phyloP scores from a whole-genome alignment of 2,329 filamentous ascomycete genomes.

The Coniochaeta sp. region DNA sequence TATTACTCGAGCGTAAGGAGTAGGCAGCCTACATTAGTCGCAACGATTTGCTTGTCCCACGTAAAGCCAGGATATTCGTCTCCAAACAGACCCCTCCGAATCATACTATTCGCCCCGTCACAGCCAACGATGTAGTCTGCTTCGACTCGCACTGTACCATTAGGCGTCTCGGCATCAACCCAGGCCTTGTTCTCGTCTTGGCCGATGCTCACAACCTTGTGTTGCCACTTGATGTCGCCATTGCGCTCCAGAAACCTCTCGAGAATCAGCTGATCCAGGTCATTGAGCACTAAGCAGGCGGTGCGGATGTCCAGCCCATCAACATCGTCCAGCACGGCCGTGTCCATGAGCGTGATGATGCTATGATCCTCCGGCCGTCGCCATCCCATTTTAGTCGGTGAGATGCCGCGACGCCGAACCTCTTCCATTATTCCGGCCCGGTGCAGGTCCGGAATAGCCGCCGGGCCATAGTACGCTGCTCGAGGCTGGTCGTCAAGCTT shows the following conservation, averaged over 20 bases:
- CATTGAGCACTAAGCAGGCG: constrained; percentile 32
- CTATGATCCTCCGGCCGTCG: constrained; percentile 25
- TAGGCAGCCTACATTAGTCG: constrained; percentile 45
- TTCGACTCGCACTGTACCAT: constrained; percentile 25
- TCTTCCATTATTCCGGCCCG: constrained; percentile 50
- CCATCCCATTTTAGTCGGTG: constrained; percentile 31
- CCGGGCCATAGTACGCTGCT: constrained; percentile 53
- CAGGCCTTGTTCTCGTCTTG: constrained; percentile 38
- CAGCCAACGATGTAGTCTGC: constrained; percentile 51
- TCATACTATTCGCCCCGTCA: constrained; percentile 43
- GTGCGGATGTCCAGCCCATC: constrained; percentile 31
- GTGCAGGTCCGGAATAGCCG: constrained; percentile 49
- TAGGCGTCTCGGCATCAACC: constrained; percentile 33
- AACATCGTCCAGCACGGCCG: constrained; percentile 23
- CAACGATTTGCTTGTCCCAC: constrained; percentile 52
- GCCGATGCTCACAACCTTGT: constrained; percentile 36
- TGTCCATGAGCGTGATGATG: constrained; percentile 29
- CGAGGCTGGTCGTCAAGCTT: constrained; percentile 52
- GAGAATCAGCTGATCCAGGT: constrained; percentile 34
- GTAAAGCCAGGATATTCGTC: constrained; percentile 53
- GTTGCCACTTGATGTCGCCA: constrained; percentile 34
- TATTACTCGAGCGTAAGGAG: neutral
- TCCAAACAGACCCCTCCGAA: constrained; percentile 43
- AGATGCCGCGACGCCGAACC: constrained; percentile 29
- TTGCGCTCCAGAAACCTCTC: constrained; percentile 24